These are phyloP conservation scores for Musa acuminata DNA, from an alignment of 176 grass and related monocot genomes.

Conservation along the genomic window DNA sequence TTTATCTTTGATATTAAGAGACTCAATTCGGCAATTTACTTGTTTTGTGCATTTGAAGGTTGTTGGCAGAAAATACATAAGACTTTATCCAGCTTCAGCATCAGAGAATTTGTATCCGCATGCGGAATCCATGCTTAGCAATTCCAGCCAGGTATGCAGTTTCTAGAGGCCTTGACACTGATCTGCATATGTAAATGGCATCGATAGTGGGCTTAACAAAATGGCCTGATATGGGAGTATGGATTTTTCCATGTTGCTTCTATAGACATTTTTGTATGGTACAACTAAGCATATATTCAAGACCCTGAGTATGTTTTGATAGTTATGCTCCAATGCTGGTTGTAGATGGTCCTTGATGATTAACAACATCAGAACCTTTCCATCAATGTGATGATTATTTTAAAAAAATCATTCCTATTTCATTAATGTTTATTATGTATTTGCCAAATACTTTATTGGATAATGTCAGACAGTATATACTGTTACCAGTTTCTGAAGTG, in stretches of 20 bases:
- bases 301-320: too few species aligned
- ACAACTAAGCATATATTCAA: too few species aligned
- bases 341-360: not conserved
- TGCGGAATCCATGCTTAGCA: constrained; percentile 58
- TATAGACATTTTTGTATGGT: too few species aligned
- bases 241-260: too few species aligned
- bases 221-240: not conserved
- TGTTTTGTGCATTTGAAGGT: constrained; percentile 29
- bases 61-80: constrained; percentile 84
- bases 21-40: not conserved
- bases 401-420: too few species aligned
- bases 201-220: too few species aligned
- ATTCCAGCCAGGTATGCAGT: constrained; percentile 67
- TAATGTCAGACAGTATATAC: not conserved
- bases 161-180: not conserved
- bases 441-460: too few species aligned
- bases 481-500: not conserved
- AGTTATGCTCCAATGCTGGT: not conserved
- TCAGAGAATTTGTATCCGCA: constrained; percentile 57
- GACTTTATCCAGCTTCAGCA: constrained; percentile 65
- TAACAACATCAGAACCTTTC: not conserved
- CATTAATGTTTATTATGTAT: too few species aligned
- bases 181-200: too few species aligned
- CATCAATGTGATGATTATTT: not conserved
- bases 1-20: not conserved